phyloP scores from a whole-genome alignment of 768 basidiomycete genomes.

The Suillus discolor region DNA sequence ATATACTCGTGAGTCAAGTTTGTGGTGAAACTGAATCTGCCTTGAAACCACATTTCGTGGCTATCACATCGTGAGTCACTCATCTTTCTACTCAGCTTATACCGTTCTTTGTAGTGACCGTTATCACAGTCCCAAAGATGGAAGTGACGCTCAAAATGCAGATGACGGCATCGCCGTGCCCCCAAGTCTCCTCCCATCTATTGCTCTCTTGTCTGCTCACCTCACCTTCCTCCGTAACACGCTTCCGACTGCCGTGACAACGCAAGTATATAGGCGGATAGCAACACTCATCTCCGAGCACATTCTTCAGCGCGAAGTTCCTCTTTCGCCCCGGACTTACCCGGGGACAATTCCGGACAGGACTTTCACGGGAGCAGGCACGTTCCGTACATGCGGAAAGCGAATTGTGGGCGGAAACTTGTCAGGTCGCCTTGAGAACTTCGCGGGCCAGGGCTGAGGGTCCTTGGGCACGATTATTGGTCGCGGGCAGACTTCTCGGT shows the following conservation, averaged over 20 bases:
- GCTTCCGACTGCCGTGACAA: conserved; percentile 60
- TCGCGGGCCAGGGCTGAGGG: conserved; percentile 58
- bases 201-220: conserved; percentile 82
- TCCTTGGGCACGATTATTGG: conserved; percentile 76
- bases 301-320: conserved; percentile 82
- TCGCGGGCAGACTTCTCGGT: conserved; percentile 68
- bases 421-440: conserved; percentile 55
- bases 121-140: conserved; percentile 1
- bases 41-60: conserved; percentile 71
- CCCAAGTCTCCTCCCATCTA: conserved; percentile 70
- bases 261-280: conserved; percentile 73
- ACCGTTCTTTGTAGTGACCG: neutral
- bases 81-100: neutral
- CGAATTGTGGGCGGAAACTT: conserved; percentile 84
- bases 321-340: conserved; percentile 74
- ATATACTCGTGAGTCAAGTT: conserved; percentile 84
- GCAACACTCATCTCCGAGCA: conserved; percentile 72
- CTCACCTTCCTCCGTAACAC: conserved; percentile 65
- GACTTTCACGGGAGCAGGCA: conserved; percentile 48
- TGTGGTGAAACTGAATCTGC: conserved; percentile 79
- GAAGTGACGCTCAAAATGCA: neutral
- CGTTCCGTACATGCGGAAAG: conserved; percentile 68
- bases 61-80: conserved; percentile 44
- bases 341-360: conserved; percentile 26
- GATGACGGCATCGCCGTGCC: conserved; percentile 55